These are phyloP conservation scores for Auricularia cornea DNA, from an alignment of 768 basidiomycete genomes.

Conservation along the genomic window DNA sequence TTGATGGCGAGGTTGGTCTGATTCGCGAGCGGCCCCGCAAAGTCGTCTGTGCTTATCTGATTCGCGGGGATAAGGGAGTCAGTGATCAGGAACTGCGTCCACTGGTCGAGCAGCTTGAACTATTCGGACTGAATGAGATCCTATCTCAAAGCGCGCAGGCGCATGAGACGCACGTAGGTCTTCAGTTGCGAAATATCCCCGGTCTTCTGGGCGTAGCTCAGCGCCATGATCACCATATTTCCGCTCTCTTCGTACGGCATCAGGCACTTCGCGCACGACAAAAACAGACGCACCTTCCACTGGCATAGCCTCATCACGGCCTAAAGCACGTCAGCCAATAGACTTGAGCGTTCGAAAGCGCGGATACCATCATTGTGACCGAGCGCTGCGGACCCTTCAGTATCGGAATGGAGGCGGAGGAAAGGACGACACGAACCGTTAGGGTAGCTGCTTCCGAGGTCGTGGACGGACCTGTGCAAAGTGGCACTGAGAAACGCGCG, in stretches of 20 bases:
- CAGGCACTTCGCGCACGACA: background rate
- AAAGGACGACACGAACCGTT: background rate
- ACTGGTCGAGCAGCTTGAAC: conserved; percentile 50
- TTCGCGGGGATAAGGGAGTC: conserved; percentile 37
- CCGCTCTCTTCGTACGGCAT: conserved; percentile 42
- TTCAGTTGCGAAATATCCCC: conserved; percentile 42
- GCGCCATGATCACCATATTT: conserved; percentile 67
- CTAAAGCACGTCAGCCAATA: background rate
- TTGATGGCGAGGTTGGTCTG: conserved; percentile 68
- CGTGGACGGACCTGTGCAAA: conserved; percentile 8
- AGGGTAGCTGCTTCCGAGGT: background rate
- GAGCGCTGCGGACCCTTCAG: conserved; percentile 15
- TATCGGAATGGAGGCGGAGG: background rate
- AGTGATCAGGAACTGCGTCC: conserved; percentile 53
- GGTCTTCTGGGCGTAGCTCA: conserved; percentile 49
- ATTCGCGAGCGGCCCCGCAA: conserved; percentile 41
- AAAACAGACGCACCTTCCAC: conserved; percentile 32
- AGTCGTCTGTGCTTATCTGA: conserved; percentile 39
- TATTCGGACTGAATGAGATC: no score
- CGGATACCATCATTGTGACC: conserved; percentile 32
- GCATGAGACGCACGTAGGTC: conserved; percentile 28
- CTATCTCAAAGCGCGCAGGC: background rate
- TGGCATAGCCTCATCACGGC: conserved; percentile 43
- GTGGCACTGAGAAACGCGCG: conserved; percentile 48
- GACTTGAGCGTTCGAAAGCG: background rate